Evolutionary conservation across 148 eudicot species (phyloP).

Genomic region (Heliosperma pusillum): DNA sequence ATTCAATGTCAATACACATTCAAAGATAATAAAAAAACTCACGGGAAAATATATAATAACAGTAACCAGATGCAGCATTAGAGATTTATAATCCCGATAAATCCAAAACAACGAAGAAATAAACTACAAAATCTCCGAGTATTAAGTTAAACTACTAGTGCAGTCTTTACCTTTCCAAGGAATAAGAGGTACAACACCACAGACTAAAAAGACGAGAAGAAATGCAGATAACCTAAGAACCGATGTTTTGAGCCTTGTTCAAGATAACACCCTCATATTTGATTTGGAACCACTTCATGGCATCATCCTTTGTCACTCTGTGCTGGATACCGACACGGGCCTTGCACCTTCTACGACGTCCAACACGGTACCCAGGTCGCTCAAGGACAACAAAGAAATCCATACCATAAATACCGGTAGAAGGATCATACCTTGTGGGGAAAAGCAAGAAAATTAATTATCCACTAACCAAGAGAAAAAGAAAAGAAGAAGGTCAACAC

Average conservation of each 20-base stretch:
- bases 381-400: constrained; percentile 69
- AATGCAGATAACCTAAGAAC: constrained; percentile 16
- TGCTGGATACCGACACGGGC: constrained; percentile 77
- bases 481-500: too few species aligned
- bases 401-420: constrained; percentile 81
- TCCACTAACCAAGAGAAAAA: not conserved
- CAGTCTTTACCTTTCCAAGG: not conserved
- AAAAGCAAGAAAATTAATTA: not conserved
- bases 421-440: constrained; percentile 58
- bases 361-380: constrained; percentile 75
- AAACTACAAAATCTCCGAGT: constrained; percentile 11
- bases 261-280: constrained; percentile 73
- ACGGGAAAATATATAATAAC: not conserved
- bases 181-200: not conserved
- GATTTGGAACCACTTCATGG: constrained; percentile 80
- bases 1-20: not conserved
- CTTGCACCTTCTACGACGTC: constrained; percentile 77
- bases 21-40: not conserved
- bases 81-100: not conserved
- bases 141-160: not conserved
- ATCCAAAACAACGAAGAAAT: not conserved
- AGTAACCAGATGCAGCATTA: not conserved
- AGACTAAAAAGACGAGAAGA: not conserved
- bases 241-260: constrained; percentile 54
- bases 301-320: constrained; percentile 73